A percentile compares a stretch with the other conserved stretches of the same genome.
phyloP scores from a whole-genome alignment of 78 protist species.

The Dictyostelium discoideum region DNA sequence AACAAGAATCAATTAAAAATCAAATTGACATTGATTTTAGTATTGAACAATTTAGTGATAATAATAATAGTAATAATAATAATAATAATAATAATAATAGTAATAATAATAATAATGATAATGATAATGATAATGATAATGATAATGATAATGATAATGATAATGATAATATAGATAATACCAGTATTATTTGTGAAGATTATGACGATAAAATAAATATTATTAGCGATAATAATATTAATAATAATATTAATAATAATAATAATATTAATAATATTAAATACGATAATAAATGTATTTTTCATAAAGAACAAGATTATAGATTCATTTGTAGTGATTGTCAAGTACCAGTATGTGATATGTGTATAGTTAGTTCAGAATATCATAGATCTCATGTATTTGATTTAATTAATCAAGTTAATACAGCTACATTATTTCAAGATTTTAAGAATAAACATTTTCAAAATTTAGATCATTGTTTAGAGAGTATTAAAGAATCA shows the following conservation, averaged over 20 bases:
- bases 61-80: too few species aligned
- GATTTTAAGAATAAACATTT: background rate
- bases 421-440: background rate
- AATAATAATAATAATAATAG: too few species aligned
- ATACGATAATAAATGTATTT: conserved; percentile 4
- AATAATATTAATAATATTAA: background rate
- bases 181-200: too few species aligned
- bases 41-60: too few species aligned
- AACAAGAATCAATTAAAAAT: too few species aligned
- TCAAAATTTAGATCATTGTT: background rate
- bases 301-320: background rate
- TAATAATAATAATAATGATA: too few species aligned
- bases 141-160: too few species aligned
- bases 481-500: background rate
- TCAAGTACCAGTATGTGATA: background rate
- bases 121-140: too few species aligned
- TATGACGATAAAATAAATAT: background rate
- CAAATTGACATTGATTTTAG: too few species aligned
- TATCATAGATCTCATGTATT: background rate
- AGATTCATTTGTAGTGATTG: background rate
- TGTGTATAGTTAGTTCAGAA: background rate
- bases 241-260: background rate
- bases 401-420: background rate
- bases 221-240: background rate
- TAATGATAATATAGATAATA: too few species aligned